Evolutionary conservation across 805 yeast species (phyloP), one percentile per base, ranked within the genome.

Genomic region (Metschnikowia dekortorum): DNA sequence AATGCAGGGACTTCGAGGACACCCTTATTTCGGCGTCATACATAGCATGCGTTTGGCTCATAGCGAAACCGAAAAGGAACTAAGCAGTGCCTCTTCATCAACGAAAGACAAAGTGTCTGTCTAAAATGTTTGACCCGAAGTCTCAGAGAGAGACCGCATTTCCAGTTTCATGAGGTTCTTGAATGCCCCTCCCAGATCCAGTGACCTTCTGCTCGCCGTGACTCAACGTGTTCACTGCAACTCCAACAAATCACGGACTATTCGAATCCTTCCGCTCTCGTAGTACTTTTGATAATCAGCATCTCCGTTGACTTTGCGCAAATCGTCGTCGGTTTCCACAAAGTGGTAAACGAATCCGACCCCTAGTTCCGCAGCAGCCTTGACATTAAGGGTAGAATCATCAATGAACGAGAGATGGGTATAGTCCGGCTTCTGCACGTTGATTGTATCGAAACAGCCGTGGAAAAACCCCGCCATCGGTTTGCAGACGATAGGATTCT

Each of bases 321-420:
- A 63, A 51, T 80, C 87, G 36, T 76, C 79, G 35, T 79, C 84
- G 30, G 82, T 73, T 65, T 92, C 97, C n/a, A 86, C 81, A 56
- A 80, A 82, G 60, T 88, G 94, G 37, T 87, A 71, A 4, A 86
- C 81, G 48, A 80, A 76, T 16, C 82, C 83, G 81, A 92, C 86
- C 1, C 94, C 96, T 47, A 84, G 71, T 16, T 76, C 65, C 31
- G 74, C 66, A 0, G 97, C 96, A 0, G 94, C 89, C 48, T 75
- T 75, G 40, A 89, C 85, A 61, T 92, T 92, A 48, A 83, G 73
- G 46, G 81, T 86, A 50, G 96, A 85, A 66, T 92, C 99, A 67
- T 92, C 99, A 10, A 92, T 82, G 61, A 88, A 94, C 54, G 74
- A 76, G 62, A 55, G 55, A 44, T 48, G 76, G 68, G 50, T 73